Evolutionary conservation across 148 eudicot genomes (phyloP), one percentile per base, ranked within the genome.

Genomic region (Rhododendron williamsianum): DNA sequence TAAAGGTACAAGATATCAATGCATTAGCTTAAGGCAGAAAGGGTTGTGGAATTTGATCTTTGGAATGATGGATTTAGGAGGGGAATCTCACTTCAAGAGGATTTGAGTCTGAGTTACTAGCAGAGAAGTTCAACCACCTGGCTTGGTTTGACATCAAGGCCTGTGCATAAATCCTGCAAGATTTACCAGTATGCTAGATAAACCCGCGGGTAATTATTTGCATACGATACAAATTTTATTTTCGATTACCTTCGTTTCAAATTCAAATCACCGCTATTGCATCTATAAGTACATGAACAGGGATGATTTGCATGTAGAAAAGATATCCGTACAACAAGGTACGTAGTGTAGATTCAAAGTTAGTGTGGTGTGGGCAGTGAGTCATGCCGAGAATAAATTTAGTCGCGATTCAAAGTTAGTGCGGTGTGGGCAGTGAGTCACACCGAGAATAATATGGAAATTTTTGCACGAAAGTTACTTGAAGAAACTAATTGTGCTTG

Each of bases 61-160:
- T 15, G 43, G 43, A 60, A 11, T 0, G 27, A 36, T 60, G 9
- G 16, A 9, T 33, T 38, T 41, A 33, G 36, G 16, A 33, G 25
- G 16, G 35, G 21, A 9, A 18, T 49, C 90, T 85, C 85, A 93
- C 95, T 74, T 94, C 89, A 7, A 88, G 71, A 3, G 86, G 51
- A 51, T 85, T 86, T 81, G 92, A 82, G 81, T 90, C 92, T 15
- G 94, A 90, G 69, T 87, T 87, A 35, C 91, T 16, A 58, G 65
- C 21, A 58, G 94, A 90, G 88, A 90, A 91, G 86, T 92, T 94
- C 35, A 95, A 43, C 99, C 99, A 97, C 84, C 89, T 91, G n/a
- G 95, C 91, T 84, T 97, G 96, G 83, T 91, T 93, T 38, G 96
- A 90, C 56, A 94, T 81, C 41, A 97, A 60, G 67, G 90, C 83